These are phyloP conservation scores for Nematocida ironsii DNA, from an alignment of 371 early-diverging fungal genomes.

Conservation along the genomic window DNA sequence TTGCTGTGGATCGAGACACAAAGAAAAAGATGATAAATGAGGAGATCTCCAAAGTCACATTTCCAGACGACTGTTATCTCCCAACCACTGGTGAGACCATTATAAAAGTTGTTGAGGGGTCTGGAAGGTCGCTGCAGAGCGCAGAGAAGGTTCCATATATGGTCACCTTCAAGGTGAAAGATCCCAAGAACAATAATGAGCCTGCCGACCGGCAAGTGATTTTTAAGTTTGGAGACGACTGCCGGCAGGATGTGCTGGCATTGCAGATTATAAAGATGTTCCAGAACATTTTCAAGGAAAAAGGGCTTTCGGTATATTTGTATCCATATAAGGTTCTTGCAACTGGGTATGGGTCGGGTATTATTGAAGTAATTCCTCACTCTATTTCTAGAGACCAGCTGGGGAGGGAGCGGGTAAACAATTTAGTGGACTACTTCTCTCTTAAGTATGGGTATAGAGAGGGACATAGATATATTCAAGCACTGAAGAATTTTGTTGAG, in stretches of 20 bases:
- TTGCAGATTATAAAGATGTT: conserved; percentile 92
- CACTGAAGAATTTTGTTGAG: conserved; percentile 86
- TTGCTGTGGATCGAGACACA: conserved; percentile 77
- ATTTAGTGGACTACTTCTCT: conserved; percentile 75
- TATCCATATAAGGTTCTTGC: conserved; percentile 96
- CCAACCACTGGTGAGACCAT: conserved; percentile 91
- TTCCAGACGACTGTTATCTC: conserved; percentile 90
- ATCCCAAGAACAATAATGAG: conserved; percentile 1
- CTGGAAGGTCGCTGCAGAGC: conserved; percentile 88
- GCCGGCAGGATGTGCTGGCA: conserved; percentile 95
- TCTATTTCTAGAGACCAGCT: conserved; percentile 93
- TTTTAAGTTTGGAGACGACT: conserved; percentile 80
- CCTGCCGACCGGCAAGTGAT: conserved; percentile 73
- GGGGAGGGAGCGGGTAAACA: conserved; percentile 93
- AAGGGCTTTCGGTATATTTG: conserved; percentile 85
- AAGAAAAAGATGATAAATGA: conserved; percentile 96
- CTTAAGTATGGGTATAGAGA: conserved; percentile 87
- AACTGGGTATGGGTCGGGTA: conserved; percentile 78
- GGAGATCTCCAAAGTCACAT: conserved; percentile 83
- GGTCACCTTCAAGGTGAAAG: conserved; percentile 85
- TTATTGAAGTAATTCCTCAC: conserved; percentile 96
- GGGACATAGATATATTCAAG: conserved; percentile 81
- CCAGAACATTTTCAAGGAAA: conserved; percentile 84
- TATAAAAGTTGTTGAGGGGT: conserved; percentile 84
- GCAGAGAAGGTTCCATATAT: conserved; percentile 97